Evolutionary conservation across 164 flowering plant species (phyloP), one percentile per base, ranked within the genome.

Genomic region (Vitis cinerea): DNA sequence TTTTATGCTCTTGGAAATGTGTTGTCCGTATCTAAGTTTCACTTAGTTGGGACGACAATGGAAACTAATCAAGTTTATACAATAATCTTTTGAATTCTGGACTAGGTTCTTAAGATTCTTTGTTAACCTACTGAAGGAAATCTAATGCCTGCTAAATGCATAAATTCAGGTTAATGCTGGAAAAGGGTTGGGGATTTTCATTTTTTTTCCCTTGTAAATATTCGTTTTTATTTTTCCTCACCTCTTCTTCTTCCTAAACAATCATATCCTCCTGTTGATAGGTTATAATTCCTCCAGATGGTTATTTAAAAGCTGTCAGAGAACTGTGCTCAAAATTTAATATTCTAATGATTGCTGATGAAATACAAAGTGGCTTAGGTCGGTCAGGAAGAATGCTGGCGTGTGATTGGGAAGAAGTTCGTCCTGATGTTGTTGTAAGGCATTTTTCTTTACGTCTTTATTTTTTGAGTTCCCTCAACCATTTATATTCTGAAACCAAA

Each of bases 311-410:
- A 81, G 80, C 86, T 62, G 97, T 92, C 19, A 85, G 98, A 82
- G 86, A 88, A 51, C 90, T 93, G 60, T 96, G 99, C 86, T 77
- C 97, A 12, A 88, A 89, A 65, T 82, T 90, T 76, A 89, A 90
- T 67, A 61, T 96, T 50, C 69, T 96, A 65, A 93, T 96, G 98
- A 92, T 96, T 69, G 99, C 97, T 51, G 99, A 96, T 85, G 99
- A 96, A 79, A 84, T 96, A 79, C 99, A 96, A 84, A 87, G 87
- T 74, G 99, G 99, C 61, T 79, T 96, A 73, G 99, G 86, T 61
- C 81, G 98, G 27, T 81, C 97, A 58, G 98, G 99, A 67, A 92
- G 82, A 82, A 70, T 93, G 88, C 82, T 96, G 78, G 97, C 97
- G 64, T 93, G 97, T 71, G 96, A 96, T 53, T 96, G 99, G 99